Percentiles rank a stretch among this genome's conserved stretches.
Conservation (phyloP, 768 basidiomycete species). For the Botryobasidium botryosum region DNA sequence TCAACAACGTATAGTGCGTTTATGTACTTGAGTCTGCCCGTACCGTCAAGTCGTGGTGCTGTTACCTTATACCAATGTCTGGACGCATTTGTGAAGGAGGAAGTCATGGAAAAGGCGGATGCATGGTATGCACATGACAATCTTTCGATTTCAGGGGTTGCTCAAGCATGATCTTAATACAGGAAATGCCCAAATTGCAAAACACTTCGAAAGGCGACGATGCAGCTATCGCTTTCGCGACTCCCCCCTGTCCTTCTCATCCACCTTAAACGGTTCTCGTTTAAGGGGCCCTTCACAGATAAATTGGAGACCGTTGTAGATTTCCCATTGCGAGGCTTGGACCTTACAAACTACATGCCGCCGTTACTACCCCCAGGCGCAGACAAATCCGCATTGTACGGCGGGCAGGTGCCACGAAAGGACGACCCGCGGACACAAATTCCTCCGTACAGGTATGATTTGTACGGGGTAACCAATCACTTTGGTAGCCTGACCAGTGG, state of each 20-base stretch:
- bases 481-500: constrained; percentile 87
- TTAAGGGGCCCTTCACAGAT: constrained; percentile 83
- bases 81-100: constrained; percentile 77
- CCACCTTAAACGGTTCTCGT: constrained; percentile 83
- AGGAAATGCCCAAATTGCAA: constrained; percentile 97
- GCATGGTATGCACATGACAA: constrained; percentile 52
- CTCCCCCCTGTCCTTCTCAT: constrained; percentile 86
- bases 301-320: constrained; percentile 93
- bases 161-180: constrained; percentile 2
- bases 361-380: constrained; percentile 51
- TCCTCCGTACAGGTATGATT: constrained; percentile 85
- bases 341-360: constrained; percentile 73
- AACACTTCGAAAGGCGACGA: constrained; percentile 66
- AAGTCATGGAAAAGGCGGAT: constrained; percentile 81
- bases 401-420: constrained; percentile 24
- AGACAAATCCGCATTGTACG: constrained; percentile 24
- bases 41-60: constrained; percentile 46
- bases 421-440: constrained; percentile 68
- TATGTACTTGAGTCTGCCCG: constrained; percentile 84
- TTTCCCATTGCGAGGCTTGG: constrained; percentile 50
- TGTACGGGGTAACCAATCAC: constrained; percentile 94
- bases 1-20: constrained; percentile 96
- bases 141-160: too few species aligned
- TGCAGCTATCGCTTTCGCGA: constrained; percentile 77
- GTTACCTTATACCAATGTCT: constrained; percentile 67